phyloP scores from a whole-genome alignment of 768 basidiomycete species.

The Collybiopsis confluens region DNA sequence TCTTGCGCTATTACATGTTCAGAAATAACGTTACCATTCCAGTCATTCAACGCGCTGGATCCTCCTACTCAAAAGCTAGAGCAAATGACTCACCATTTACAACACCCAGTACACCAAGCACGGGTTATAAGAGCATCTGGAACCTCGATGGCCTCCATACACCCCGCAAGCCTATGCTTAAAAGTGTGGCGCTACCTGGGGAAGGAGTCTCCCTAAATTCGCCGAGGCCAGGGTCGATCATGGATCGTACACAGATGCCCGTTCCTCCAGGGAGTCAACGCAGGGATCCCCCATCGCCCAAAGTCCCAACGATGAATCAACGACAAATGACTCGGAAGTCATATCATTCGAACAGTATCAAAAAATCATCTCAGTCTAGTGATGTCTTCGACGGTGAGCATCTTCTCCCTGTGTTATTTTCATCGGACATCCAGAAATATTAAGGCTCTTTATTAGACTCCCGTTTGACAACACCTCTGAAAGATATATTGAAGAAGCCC shows the following conservation, averaged over 20 bases:
- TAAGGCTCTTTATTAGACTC: neutral
- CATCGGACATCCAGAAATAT: neutral
- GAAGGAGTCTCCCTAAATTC: neutral
- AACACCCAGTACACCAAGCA: no score
- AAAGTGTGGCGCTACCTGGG: neutral
- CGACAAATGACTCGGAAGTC: neutral
- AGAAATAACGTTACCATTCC: no score
- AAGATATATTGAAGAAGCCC: constrained; percentile 5
- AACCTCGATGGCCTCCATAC: neutral
- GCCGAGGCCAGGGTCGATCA: neutral
- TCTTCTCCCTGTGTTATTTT: neutral
- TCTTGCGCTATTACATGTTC: no score
- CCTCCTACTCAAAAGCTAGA: no score
- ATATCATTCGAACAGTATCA: neutral
- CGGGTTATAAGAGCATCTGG: constrained; percentile 2
- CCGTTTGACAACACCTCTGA: neutral
- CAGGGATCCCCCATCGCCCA: neutral
- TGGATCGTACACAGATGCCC: neutral
- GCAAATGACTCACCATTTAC: no score
- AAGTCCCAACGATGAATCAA: neutral
- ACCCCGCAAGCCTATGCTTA: constrained; percentile 5
- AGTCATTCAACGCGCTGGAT: no score
- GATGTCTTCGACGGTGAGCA: constrained; percentile 3
- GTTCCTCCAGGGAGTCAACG: neutral
- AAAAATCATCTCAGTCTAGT: neutral